Base-by-base conservation (phyloP, 768 basidiomycete species). In the Amanita rimosa region DNA sequence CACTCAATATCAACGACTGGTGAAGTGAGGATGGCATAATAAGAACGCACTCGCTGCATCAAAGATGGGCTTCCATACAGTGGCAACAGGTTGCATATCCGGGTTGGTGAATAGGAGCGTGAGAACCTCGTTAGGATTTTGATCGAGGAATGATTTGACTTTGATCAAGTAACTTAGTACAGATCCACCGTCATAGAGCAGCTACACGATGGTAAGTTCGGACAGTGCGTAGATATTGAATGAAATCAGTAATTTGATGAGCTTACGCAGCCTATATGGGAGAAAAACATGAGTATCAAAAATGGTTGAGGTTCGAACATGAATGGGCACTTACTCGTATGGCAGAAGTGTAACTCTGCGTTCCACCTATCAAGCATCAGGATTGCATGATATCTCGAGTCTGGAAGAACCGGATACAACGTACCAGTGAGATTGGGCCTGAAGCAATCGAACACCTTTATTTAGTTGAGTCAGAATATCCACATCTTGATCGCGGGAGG, bases 91-190 rank as follows among this genome's bases (percentile, higher is more conserved):
- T 13, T 72, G 61, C 6, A 71, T 69, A 48, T 83, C 81, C 3
- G 75, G 78, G 58, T 84, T 84, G 36, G 82, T 82, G 56, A 85
- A 81, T 31, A 84, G 63, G 44, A 84, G 62, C 0, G 81, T 80
- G 42, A 84, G 50, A 36, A 83, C 79, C 52, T 84, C 82, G 53
- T 74, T 79, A 0, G 82, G 80, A 56, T 84, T 79, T 9, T 71
- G 65, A 41, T 73, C 70, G 22, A 83, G 65, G 65, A 73, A 83
- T 1, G 68, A 64, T 55, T 75, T 76, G 58, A 83, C 77, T 8
- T 54, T 67, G 36, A 62, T 63, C 22, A 83, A 66, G 60, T 80
- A 81, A 50, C 65, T 63, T 2, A 63, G 58, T 0, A 73, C 72
- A 6, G 63, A 59, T 16, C 79, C 78, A 1, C 78, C 78, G 49